Conservation (phyloP, 495 filamentous ascomycete species). For the Xylona heveae region DNA sequence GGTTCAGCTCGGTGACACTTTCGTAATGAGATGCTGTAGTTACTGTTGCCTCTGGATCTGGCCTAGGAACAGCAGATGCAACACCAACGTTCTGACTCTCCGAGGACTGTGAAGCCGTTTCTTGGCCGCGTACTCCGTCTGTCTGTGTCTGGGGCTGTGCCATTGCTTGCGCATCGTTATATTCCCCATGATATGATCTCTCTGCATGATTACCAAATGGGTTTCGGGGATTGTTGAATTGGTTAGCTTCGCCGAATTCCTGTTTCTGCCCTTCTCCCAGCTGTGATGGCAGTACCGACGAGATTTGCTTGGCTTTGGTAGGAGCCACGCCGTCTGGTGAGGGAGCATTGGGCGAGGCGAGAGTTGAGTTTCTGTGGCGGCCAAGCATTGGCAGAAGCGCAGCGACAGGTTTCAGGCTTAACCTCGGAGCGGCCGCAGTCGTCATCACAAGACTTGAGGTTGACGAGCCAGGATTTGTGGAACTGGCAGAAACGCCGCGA, state of each 20-base stretch:
- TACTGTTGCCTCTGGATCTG: slow-evolving; percentile 3
- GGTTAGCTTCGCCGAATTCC: slow-evolving; percentile 10
- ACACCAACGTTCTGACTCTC: too few species aligned
- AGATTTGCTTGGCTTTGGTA: not conserved
- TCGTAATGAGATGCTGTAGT: slow-evolving; percentile 12
- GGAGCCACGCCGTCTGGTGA: slow-evolving; percentile 1
- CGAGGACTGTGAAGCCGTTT: too few species aligned
- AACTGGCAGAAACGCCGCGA: slow-evolving; percentile 11
- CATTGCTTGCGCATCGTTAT: too few species aligned
- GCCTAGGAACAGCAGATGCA: slow-evolving; percentile 6
- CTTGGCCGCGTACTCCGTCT: too few species aligned
- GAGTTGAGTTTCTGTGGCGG: slow-evolving; percentile 22
- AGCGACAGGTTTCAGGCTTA: slow-evolving; percentile 74
- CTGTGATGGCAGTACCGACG: not conserved
- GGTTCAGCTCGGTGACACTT: too few species aligned
- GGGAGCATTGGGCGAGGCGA: slow-evolving; percentile 12
- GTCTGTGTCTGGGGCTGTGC: too few species aligned
- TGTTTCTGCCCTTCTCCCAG: slow-evolving; percentile 1
- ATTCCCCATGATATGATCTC: too few species aligned
- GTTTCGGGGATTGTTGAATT: slow-evolving; percentile 27
- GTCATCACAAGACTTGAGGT: slow-evolving; percentile 17
- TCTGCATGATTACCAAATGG: slow-evolving; percentile 30
- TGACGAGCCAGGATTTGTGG: slow-evolving; percentile 18
- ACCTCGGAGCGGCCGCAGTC: slow-evolving; percentile 39
- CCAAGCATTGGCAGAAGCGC: slow-evolving; percentile 59